Conservation (phyloP, 2,329 filamentous ascomycete genomes). For the Cyanodermella asteris region DNA sequence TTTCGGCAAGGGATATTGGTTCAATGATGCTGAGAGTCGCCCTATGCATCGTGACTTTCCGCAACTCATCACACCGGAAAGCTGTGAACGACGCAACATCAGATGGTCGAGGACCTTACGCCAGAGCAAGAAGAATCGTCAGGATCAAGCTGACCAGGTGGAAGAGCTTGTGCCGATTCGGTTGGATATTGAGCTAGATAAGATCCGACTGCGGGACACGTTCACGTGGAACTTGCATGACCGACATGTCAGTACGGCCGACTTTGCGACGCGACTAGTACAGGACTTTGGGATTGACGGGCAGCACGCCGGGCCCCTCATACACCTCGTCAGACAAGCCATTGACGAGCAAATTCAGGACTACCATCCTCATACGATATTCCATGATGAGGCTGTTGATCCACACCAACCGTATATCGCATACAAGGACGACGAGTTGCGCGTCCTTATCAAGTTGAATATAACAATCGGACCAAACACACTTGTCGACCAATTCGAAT, state of each 20-base stretch:
- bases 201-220: conserved; percentile 84
- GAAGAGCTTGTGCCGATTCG: conserved; percentile 84
- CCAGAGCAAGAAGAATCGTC: conserved; percentile 57
- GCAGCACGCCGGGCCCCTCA: conserved; percentile 32
- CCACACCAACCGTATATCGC: conserved; percentile 75
- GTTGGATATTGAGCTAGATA: conserved; percentile 86
- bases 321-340: conserved; percentile 43
- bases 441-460: conserved; percentile 83
- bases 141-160: conserved; percentile 66
- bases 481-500: conserved; percentile 91
- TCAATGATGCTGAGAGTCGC: too few relatives aligned
- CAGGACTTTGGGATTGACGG: conserved; percentile 66
- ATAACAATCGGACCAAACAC: conserved; percentile 93
- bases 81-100: too few relatives aligned
- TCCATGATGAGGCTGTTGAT: conserved; percentile 76
- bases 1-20: too few relatives aligned
- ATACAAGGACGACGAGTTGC: conserved; percentile 98
- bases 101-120: conserved; percentile 44
- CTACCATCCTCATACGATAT: conserved; percentile 78
- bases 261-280: conserved; percentile 74
- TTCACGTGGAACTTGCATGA: conserved; percentile 98
- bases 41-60: too few relatives aligned
- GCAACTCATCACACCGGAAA: too few relatives aligned
- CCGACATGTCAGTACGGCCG: conserved; percentile 52
- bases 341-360: conserved; percentile 81